These are phyloP conservation scores for Cladosporium sp. DNA, from an alignment of 2,329 filamentous ascomycete species.

Conservation along the genomic window DNA sequence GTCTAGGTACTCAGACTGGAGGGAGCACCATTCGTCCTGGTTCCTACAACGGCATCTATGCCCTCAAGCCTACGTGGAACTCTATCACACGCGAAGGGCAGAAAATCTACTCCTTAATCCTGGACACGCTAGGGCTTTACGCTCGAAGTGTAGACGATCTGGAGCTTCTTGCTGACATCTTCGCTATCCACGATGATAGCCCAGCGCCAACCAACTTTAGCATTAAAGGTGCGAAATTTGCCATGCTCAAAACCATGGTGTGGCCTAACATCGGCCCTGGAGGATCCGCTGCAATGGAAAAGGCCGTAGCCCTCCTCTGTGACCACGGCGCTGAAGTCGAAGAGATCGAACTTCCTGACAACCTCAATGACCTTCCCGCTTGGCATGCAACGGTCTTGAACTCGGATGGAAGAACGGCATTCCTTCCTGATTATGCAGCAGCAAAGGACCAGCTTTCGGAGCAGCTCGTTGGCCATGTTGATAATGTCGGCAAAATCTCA, in stretches of 20 bases:
- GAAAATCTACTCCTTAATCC: conserved; percentile 54
- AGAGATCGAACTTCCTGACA: conserved; percentile 50
- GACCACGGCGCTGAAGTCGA: conserved; percentile 52
- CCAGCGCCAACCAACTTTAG: conserved; percentile 15
- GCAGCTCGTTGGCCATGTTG: conserved; percentile 48
- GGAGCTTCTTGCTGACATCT: conserved; percentile 51
- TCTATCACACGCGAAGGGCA: conserved; percentile 59
- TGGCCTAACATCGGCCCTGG: conserved; percentile 44
- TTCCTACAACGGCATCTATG: conserved; percentile 12
- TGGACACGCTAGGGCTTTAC: conserved; percentile 62
- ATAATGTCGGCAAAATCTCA: conserved; percentile 42
- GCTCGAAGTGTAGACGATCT: conserved; percentile 57
- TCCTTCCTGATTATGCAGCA: conserved; percentile 51
- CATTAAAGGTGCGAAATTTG: conserved; percentile 51
- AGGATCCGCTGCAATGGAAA: conserved; percentile 33
- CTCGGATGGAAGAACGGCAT: conserved; percentile 51
- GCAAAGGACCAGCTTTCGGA: conserved; percentile 46
- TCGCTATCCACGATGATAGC: conserved; percentile 52
- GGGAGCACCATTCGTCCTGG: conserved; percentile 19
- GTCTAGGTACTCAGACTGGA: conserved; percentile 27
- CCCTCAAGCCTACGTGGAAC: conserved; percentile 54
- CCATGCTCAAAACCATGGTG: conserved; percentile 50
- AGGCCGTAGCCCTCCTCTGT: conserved; percentile 32
- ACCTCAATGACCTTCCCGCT: conserved; percentile 47
- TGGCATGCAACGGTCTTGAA: conserved; percentile 52